Evolutionary conservation across 2,329 filamentous ascomycete species (phyloP).

Genomic region (Myriangium duriaei): DNA sequence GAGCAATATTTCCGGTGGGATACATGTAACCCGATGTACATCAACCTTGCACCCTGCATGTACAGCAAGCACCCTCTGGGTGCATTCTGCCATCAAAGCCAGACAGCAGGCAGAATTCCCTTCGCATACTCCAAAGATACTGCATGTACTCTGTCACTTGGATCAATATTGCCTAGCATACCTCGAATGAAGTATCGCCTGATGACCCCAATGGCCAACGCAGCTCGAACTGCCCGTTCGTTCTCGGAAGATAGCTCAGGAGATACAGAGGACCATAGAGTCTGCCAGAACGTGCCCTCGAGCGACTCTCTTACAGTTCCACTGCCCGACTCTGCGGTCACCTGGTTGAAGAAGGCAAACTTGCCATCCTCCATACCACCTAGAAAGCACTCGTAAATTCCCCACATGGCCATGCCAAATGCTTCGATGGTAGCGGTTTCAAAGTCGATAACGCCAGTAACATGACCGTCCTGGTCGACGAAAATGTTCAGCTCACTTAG

Average conservation of each 20-base stretch:
- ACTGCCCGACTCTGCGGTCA: not conserved
- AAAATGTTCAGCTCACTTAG: conserved; percentile 1
- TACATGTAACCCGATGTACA: too few species aligned
- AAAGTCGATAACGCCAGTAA: conserved; percentile 3
- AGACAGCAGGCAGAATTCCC: not conserved
- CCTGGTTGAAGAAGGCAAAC: not conserved
- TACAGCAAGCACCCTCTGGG: too few species aligned
- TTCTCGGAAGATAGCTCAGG: not conserved
- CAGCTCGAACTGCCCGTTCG: not conserved
- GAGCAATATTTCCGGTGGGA: too few species aligned
- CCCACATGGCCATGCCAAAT: conserved; percentile 3
- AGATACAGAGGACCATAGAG: not conserved
- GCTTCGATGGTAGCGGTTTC: conserved; percentile 2
- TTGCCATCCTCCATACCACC: not conserved
- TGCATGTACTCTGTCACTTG: not conserved
- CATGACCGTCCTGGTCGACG: not conserved
- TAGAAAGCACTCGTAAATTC: conserved; percentile 1
- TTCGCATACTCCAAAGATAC: not conserved
- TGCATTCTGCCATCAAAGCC: too few species aligned
- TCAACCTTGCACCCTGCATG: too few species aligned
- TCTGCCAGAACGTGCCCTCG: conserved; percentile 1
- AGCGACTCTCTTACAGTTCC: not conserved
- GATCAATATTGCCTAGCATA: not conserved
- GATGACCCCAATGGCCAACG: not conserved
- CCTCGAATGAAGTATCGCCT: not conserved